Base-by-base conservation (phyloP, 2,329 filamentous ascomycete species). In the Venturia oleaginea region DNA sequence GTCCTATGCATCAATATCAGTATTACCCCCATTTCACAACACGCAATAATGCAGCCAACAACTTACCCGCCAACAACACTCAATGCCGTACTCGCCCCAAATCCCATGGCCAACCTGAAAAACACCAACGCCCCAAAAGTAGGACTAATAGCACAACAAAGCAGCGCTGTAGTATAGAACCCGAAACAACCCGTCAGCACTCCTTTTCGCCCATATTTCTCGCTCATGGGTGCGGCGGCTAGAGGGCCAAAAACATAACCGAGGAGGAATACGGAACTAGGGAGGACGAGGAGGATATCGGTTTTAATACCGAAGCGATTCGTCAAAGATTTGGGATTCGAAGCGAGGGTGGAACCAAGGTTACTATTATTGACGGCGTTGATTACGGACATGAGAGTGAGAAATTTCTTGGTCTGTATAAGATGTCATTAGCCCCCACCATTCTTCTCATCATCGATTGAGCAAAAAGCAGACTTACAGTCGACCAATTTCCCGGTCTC, bases 211-310 rank as follows among this genome's bases (percentile, higher is more conserved):
- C 90, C 90, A 69, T 81, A 84, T 43, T 89, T 78, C 76, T 93
- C 90, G 2, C 86, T 90, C 4, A 92, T 76, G 0, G 89, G 89
- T 1, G 88, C 89, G 79, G 87, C 90, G 24, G 92, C 78, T 0
- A 84, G 83, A 1, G 89, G 89, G 0, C 88, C 89, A 64, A 88
- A 84, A 0, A 86, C 89, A 57, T 90, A 87, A 1, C 69, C 71
- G 3, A 72, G 62, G 0, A 67, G 63, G 40, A 69, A 72, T 15
- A 70, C 64, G 2, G 69, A 70, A 27, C 70, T 67, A 17, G 34
- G 34, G 10, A 72, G 54, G 2, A 70, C 66, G 13, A 72, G 69
- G 66, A 11, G 70, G 59, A 17, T 66, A 67, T 3, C 38, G 38
- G 0, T 66, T 65, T 7, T 71, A 2, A 71, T 68, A 19, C 66